These are phyloP conservation scores for Podila minutissima DNA, from an alignment of 192 early-diverging fungal species.

Conservation along the genomic window DNA sequence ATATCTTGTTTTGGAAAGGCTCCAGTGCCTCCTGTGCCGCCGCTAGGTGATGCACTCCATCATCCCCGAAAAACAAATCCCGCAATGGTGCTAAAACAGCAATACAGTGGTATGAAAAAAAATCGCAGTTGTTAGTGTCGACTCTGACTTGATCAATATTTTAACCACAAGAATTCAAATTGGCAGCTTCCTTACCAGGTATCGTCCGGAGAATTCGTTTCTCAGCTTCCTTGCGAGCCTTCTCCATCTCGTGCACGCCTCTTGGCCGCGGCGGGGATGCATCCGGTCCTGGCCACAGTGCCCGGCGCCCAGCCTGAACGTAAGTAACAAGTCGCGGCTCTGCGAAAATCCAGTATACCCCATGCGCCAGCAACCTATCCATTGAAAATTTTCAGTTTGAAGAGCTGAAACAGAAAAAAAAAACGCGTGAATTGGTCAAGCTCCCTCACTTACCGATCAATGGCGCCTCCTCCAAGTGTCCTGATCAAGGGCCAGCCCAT, in stretches of 20 bases:
- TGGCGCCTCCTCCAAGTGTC: conserved; percentile 54
- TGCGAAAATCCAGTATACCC: conserved; percentile 57
- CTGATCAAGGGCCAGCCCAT: conserved; percentile 59
- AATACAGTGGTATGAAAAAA: background rate
- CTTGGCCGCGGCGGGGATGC: conserved; percentile 52
- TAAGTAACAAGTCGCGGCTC: conserved; percentile 59
- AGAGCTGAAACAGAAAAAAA: background rate
- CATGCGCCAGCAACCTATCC: conserved; percentile 57
- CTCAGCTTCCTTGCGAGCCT: conserved; percentile 57
- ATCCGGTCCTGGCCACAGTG: conserved; percentile 59
- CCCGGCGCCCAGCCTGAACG: conserved; percentile 54
- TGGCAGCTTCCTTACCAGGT: conserved; percentile 43
- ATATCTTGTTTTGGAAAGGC: conserved; percentile 57
- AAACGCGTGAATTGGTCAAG: background rate
- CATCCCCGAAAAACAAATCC: conserved; percentile 34
- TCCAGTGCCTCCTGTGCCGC: conserved; percentile 51
- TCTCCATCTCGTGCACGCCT: conserved; percentile 49
- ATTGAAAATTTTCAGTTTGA: background rate
- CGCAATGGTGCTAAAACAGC: conserved; percentile 20
- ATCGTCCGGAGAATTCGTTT: conserved; percentile 48
- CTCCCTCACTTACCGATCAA: conserved; percentile 60
- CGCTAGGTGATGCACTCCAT: conserved; percentile 42
- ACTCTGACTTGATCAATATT: no score
- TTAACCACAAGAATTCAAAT: no score
- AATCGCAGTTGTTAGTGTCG: background rate